Evolutionary conservation across 495 filamentous ascomycete genomes (phyloP), one percentile per base, ranked within the genome.

Genomic region (Xylaria longipes): DNA sequence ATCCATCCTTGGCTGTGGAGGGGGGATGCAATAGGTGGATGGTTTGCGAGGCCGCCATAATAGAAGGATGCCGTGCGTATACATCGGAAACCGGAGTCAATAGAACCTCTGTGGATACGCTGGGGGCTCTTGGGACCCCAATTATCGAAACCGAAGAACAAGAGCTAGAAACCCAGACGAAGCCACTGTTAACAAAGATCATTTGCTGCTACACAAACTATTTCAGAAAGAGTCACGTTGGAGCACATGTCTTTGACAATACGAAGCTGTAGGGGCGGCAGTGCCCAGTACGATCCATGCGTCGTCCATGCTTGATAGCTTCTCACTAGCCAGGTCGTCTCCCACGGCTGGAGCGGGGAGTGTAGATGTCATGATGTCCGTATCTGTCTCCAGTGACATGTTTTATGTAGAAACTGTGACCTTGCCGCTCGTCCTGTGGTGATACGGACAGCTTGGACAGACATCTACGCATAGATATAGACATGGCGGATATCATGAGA

Each of bases 121-220:
- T 11, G 22, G 58, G 45, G 11, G 45, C 57, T 29, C 29, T 41
- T 0, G 54, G n/a, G 12, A 45, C 45, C 33, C 11, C 54, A 5
- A 45, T 63, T 17, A 20, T 70, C 25, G 43, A 54, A 33, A 56
- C 68, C 17, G 52, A 14, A 39, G 57, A 70, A 60, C 54, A 43
- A 27, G 43, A 41, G 37, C 9, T 11, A 20, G 41, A 52, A 15
- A 63, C 45, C 57, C 9, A 54, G 43, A 31, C 20, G 31, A 63
- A 52, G 15, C n/a, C n/a, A 37, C 58, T 56, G 6, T 43, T 3
- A 15, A 62, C 17, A 39, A 9, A 17, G 7, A 62, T 22, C 17
- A 62, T 27, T 69, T 2, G 20, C 3, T 54, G 7, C 3, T 27
- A 15, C 17, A 33, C 33, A 56, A 35, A 35, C 14, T 22, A 54